Evolutionary conservation across 345 rosid species (phyloP).

Genomic region (Geranium rotundifolium): DNA sequence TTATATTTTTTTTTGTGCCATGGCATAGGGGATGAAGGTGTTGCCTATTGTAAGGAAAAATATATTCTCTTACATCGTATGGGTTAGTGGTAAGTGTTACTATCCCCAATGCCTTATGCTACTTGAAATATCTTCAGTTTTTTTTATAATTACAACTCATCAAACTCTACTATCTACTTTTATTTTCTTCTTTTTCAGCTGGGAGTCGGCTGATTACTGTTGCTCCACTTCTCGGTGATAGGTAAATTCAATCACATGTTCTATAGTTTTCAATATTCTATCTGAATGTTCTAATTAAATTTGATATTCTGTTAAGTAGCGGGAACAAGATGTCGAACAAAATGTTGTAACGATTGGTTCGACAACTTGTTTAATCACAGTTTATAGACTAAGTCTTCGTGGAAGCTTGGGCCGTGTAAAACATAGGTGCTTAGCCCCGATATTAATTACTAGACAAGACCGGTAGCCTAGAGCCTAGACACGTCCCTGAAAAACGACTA

Average conservation of each 20-base stretch:
- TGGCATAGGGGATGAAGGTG: constrained; percentile 62
- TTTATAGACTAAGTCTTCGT: too few relatives aligned
- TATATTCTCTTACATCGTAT: constrained; percentile 42
- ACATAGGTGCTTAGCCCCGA: too few relatives aligned
- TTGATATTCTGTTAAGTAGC: too few relatives aligned
- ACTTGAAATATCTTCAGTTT: neutral
- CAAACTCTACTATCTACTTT: neutral
- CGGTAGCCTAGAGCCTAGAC: too few relatives aligned
- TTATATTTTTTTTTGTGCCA: neutral
- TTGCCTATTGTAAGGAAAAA: constrained; percentile 68
- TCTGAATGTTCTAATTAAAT: too few relatives aligned
- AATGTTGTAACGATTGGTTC: too few relatives aligned
- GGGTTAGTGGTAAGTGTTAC: constrained; percentile 54
- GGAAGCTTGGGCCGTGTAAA: too few relatives aligned
- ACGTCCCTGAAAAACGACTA: too few relatives aligned
- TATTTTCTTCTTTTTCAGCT: constrained; percentile 39
- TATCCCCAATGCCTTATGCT: neutral
- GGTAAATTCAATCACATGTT: constrained; percentile 71
- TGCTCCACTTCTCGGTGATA: constrained; percentile 72
- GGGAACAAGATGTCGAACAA: too few relatives aligned
- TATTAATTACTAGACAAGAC: too few relatives aligned
- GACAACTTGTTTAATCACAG: too few relatives aligned
- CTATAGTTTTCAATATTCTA: too few relatives aligned
- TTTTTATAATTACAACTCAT: constrained; percentile 1
- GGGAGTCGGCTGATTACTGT: constrained; percentile 70